A percentile compares a stretch with the other conserved stretches of the same genome.
phyloP scores from a whole-genome alignment of 2,329 filamentous ascomycete genomes.

The Neodidymelliopsis sp. region DNA sequence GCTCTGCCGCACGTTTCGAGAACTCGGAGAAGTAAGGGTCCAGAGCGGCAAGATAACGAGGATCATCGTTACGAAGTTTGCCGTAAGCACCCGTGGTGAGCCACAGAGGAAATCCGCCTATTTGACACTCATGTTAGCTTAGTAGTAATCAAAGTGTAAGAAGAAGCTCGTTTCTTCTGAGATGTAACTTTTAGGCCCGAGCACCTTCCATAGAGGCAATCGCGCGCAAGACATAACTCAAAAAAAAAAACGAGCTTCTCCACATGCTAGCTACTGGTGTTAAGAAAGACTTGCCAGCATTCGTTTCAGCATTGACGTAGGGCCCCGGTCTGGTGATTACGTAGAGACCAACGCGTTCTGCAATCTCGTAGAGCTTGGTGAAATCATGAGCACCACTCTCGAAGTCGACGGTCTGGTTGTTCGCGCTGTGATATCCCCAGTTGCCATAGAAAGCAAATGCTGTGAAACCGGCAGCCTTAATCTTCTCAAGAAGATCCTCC shows the following conservation, averaged over 20 bases:
- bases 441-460: constrained; percentile 57
- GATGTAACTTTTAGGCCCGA: no score
- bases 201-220: no score
- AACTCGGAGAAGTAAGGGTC: constrained; percentile 62
- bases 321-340: constrained; percentile 66
- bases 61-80: constrained; percentile 60
- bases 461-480: constrained; percentile 60
- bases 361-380: constrained; percentile 60
- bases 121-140: no score
- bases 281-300: no score
- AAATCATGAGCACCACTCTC: constrained; percentile 62
- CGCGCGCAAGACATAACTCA: no score
- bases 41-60: constrained; percentile 62
- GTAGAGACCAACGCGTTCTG: constrained; percentile 63
- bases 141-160: no score
- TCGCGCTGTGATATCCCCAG: constrained; percentile 59
- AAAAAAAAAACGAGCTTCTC: no score
- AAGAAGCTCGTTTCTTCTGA: no score
- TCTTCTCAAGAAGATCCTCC: constrained; percentile 61
- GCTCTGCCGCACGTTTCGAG: constrained; percentile 59
- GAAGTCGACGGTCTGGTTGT: constrained; percentile 58
- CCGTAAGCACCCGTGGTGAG: constrained; percentile 68
- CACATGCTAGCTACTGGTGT: no score
- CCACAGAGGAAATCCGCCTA: constrained; percentile 69
- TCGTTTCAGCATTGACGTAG: constrained; percentile 70